Evolutionary conservation across 2,329 filamentous ascomycete species (phyloP), one percentile per base, ranked within the genome.

Genomic region (Diaporthe velutina): DNA sequence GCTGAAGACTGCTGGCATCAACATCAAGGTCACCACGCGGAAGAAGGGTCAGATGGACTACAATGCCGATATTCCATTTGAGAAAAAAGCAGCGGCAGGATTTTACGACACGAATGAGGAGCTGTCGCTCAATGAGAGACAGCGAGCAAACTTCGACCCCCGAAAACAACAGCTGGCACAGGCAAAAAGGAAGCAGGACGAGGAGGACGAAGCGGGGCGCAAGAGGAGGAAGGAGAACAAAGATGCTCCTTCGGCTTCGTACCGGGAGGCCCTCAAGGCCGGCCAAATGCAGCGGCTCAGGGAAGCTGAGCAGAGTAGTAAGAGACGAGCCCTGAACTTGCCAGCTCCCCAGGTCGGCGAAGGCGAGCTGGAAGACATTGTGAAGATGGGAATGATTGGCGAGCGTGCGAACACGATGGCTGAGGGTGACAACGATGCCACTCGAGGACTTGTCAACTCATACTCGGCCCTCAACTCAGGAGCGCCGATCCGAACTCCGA

Each of bases 41-140:
- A 98, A 98, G 87, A 93, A 95, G 87, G 97, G 97, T 0, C 93
- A 98, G 86, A 99, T 99, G 95, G 97, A 99, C 84, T 99, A 99
- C 87, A 99, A 99, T 84, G 97, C 97, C 79, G 97, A 99, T 80
- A 98, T 99, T 78, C 97, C 97, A 0, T 98, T 99, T 78, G 97
- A 99, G 83, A 98, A 97, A 84, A 94, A 94, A 77, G 93, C 97
- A 0, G 93, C 94, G 0, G 87, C 92, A 30, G 97, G 97, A 17
- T 99, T 99, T 83, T 98, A 96, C 85, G 96, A 99, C 82, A 99
- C 97, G 0, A 88, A 88, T 4, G 95, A 98, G 19, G 97, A 99
- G 82, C 87, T 94, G 78, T 85, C 87, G 6, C 89, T 88, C 78
- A 99, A 99, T 83, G 96, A 99, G 83, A 90, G 90, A 75, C 93